These are phyloP conservation scores for Penicillium sclerotiorum DNA, from an alignment of 2,329 filamentous ascomycete species.

Conservation along the genomic window DNA sequence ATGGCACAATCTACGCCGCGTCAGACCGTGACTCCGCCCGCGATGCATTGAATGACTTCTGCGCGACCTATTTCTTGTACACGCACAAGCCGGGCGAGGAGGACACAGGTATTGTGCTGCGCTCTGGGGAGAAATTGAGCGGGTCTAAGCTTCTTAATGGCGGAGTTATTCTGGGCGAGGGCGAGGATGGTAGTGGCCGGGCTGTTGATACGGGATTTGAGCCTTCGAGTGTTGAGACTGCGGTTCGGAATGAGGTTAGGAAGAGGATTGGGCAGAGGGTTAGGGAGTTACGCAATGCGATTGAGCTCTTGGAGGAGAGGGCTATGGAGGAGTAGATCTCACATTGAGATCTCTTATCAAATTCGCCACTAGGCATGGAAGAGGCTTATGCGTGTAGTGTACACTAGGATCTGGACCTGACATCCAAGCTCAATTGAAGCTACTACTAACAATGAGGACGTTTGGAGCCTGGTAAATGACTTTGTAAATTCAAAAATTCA, in stretches of 20 bases:
- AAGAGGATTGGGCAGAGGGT: slow-evolving; percentile 49
- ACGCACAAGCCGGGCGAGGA: slow-evolving; percentile 23
- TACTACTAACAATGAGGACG: no score
- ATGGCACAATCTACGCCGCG: slow-evolving; percentile 48
- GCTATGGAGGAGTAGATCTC: slow-evolving; percentile 36
- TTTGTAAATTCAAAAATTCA: no score
- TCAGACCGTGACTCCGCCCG: slow-evolving; percentile 50
- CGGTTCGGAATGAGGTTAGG: slow-evolving; percentile 46
- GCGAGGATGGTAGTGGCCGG: slow-evolving; percentile 15
- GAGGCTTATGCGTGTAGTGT: no score
- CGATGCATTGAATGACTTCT: slow-evolving; percentile 47
- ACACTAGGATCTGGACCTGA: not conserved
- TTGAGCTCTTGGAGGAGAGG: slow-evolving; percentile 46
- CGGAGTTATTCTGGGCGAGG: slow-evolving; percentile 3
- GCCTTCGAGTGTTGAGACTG: slow-evolving; percentile 29
- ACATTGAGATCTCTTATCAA: no score
- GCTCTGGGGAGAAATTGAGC: slow-evolving; percentile 1
- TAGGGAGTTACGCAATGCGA: slow-evolving; percentile 50
- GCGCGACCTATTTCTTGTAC: slow-evolving; percentile 39
- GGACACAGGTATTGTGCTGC: slow-evolving; percentile 11
- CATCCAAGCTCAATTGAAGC: no score
- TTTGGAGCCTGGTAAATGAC: no score
- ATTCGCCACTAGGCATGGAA: no score
- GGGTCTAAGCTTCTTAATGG: not conserved
- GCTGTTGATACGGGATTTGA: slow-evolving; percentile 37